Conservation (phyloP, 75 land plant genomes). For the Pinus taeda region DNA sequence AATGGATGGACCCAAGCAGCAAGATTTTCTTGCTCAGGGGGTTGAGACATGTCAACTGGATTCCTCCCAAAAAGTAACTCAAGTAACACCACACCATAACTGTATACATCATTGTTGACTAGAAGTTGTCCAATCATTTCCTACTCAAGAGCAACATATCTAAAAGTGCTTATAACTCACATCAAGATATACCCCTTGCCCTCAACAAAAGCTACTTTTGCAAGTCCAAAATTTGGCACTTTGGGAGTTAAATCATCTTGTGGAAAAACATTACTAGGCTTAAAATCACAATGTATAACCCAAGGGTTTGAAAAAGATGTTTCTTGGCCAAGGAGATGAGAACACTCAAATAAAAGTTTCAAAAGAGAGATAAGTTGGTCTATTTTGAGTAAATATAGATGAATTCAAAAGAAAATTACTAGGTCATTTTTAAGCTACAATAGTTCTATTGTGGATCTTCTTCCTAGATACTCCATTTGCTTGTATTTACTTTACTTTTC, state of each 20-base stretch:
- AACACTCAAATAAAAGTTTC: no score
- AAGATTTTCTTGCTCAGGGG: constrained; percentile 80
- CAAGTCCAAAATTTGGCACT: constrained; percentile 51
- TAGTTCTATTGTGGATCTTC: no score
- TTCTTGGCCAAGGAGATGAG: no score
- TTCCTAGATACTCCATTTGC: no score
- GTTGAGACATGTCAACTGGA: constrained; percentile 91
- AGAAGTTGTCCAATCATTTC: constrained; percentile 64
- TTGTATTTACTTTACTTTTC: no score
- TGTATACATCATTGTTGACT: constrained; percentile 61
- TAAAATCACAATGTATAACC: constrained; percentile 91
- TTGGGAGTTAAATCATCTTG: constrained; percentile 96
- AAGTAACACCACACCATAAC: constrained; percentile 82
- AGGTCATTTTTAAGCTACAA: no score
- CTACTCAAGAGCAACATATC: constrained; percentile 66
- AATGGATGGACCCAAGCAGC: constrained; percentile 92
- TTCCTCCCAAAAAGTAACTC: constrained; percentile 87
- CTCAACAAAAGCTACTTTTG: constrained; percentile 87
- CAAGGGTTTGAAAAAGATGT: constrained; percentile 63
- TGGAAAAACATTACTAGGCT: constrained; percentile 78
- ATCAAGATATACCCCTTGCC: constrained; percentile 88
- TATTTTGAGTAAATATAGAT: no score
- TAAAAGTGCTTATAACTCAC: constrained; percentile 94
- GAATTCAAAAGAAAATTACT: no score
- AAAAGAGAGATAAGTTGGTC: no score